Evolutionary conservation across 1,284 basidiomycete species (phyloP).

Genomic region (Agroathelia rolfsii): DNA sequence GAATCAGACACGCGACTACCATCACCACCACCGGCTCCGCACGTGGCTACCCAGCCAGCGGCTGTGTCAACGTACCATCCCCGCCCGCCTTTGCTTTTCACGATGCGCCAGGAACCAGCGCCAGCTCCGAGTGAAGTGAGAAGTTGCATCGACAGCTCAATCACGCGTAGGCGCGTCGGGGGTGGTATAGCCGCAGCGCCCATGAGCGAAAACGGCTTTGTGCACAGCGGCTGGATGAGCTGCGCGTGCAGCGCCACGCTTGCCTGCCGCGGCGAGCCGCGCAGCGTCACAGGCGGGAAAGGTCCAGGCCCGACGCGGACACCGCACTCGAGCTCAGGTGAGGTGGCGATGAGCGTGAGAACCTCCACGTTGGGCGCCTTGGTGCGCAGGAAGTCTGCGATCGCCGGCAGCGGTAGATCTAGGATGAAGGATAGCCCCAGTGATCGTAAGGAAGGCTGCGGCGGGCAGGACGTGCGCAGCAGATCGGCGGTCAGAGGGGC

Average conservation of each 20-base stretch:
- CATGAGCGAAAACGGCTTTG: conserved; percentile 62
- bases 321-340: conserved; percentile 62
- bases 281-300: no score
- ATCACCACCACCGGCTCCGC: conserved; percentile 18
- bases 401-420: conserved; percentile 52
- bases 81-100: conserved; percentile 84
- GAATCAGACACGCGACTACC: no score
- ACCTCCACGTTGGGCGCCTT: conserved; percentile 80
- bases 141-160: conserved; percentile 76
- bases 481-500: conserved; percentile 60
- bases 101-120: conserved; percentile 77
- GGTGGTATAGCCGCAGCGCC: conserved; percentile 29
- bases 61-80: conserved; percentile 94
- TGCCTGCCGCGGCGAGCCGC: conserved; percentile 41
- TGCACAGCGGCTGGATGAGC: conserved; percentile 71
- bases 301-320: conserved; percentile 22
- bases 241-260: conserved; percentile 57
- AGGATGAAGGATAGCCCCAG: conserved; percentile 85
- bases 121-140: conserved; percentile 68
- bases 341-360: conserved; percentile 73
- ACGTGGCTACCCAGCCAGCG: conserved; percentile 59
- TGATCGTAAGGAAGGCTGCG: conserved; percentile 75
- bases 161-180: conserved; percentile 75
- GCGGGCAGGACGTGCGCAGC: conserved; percentile 46
- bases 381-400: conserved; percentile 61